Evolutionary conservation across 139 green algal species (phyloP).

Genomic region (Tetraselmis chui): DNA sequence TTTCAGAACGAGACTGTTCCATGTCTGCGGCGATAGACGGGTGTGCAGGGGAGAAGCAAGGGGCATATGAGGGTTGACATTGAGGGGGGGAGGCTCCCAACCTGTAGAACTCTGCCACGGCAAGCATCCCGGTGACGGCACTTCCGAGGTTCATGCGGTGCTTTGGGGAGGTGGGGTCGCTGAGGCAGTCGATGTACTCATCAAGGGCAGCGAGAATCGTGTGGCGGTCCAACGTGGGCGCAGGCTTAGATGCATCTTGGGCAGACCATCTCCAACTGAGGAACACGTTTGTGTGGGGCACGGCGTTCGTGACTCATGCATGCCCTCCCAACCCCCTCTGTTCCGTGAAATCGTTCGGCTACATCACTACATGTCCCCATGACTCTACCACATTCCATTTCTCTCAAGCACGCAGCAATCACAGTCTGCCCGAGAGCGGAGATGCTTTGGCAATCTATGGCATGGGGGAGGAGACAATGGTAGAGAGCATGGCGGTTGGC

Average conservation of each 20-base stretch:
- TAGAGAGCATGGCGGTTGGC: no score
- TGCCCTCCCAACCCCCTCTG: no score
- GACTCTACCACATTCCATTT: no score
- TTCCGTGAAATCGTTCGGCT: no score
- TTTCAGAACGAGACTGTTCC: no score
- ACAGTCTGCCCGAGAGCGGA: no score
- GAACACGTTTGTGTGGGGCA: no score
- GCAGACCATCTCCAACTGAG: neutral
- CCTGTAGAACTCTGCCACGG: neutral
- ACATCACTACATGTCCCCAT: no score
- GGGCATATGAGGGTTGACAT: neutral
- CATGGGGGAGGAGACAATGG: no score
- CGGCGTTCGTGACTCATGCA: no score
- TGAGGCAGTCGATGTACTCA: neutral
- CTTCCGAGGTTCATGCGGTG: neutral
- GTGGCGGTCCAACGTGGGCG: neutral
- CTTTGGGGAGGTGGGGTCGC: neutral
- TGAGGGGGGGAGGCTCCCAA: neutral
- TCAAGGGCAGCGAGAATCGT: neutral
- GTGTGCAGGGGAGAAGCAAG: neutral
- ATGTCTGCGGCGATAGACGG: neutral
- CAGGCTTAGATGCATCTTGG: neutral
- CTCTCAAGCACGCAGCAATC: no score
- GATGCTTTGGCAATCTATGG: no score
- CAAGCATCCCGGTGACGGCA: neutral